Conservation (phyloP, 805 yeast genomes). For the Saccharomycopsis olivae region DNA sequence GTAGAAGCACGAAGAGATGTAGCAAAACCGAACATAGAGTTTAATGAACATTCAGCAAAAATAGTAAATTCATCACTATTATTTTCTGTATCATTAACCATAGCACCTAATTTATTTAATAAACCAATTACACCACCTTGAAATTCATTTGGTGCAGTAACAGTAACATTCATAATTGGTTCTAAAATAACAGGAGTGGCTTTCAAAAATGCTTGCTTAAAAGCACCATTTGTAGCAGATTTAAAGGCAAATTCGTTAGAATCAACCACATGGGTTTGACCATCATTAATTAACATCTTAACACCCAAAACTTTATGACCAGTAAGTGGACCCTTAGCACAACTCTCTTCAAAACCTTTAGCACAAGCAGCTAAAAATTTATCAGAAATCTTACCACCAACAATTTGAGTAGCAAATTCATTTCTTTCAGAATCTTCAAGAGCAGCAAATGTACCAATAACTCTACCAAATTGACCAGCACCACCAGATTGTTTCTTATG, state of each 20-base stretch:
- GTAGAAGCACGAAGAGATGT: conserved; percentile 91
- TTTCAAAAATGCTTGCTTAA: conserved; percentile 77
- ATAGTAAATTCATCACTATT: conserved; percentile 91
- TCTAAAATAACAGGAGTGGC: conserved; percentile 85
- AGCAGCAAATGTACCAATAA: conserved; percentile 71
- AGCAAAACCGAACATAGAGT: conserved; percentile 93
- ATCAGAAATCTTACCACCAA: conserved; percentile 96
- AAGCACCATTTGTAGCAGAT: conserved; percentile 86
- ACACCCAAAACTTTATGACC: conserved; percentile 93
- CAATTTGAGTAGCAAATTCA: conserved; percentile 74
- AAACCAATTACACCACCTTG: conserved; percentile 90
- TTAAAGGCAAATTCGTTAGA: conserved; percentile 93
- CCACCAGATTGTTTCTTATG: conserved; percentile 99
- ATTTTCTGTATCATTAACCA: conserved; percentile 88
- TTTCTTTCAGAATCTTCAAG: conserved; percentile 49
- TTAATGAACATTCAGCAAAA: conserved; percentile 91
- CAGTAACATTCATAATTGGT: conserved; percentile 91
- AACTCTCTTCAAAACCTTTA: conserved; percentile 89
- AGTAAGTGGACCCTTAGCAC: conserved; percentile 92
- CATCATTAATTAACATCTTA: conserved; percentile 89
- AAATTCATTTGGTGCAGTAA: conserved; percentile 92
- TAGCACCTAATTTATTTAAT: conserved; percentile 84
- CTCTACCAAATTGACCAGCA: conserved; percentile 98
- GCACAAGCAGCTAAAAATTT: conserved; percentile 89
- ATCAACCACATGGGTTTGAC: conserved; percentile 95